Base-by-base conservation (phyloP, 163 green algal genomes). In the Coccomyxa subellipsoidea region DNA sequence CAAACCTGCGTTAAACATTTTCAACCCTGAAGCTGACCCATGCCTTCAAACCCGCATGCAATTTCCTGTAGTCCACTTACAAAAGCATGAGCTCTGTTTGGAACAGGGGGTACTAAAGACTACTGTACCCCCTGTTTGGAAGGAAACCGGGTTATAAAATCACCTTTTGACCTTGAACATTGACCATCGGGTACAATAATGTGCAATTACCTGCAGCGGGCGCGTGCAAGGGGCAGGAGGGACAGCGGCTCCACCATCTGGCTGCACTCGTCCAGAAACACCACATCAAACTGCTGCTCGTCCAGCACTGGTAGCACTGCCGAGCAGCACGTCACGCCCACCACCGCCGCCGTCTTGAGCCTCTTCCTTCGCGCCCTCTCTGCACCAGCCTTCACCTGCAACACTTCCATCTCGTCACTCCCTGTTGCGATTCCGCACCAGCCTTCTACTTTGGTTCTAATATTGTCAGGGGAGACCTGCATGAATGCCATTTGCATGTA, bases 181-280 rank as follows among this genome's bases (percentile, higher is more conserved):
- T n/a, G n/a, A n/a, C n/a, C n/a, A n/a, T n/a, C n/a, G n/a, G n/a
- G n/a, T n/a, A n/a, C n/a, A n/a, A n/a, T 75, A 7, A 38, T 34
- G 66, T 35, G 36, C 32, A 69, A 5, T 35, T 54, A 83, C 89
- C 78, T 85, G 66, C 80, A 89, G 36, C 87, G 81, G 21, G 86
- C 83, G 3, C 82, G 77, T 31, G 90, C 47, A 34, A 98, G 85
- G 2, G 95, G 92, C 72, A 95, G 82, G 31, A 97, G 84, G 35
- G 87, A 91, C 29, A 96, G 90, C 6, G 95, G 95, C 89, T 99
- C 96, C 27, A 93, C 93, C 86, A 99, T 94, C 87, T 99, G 96
- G 27, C 80, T 93, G 79, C 81, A 85, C 88, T 99, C 96, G 84
- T 99, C 96, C 73, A 99, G 89, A 5, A 99, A 38, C 32, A 96